These are phyloP conservation scores for Lasiodiplodia citricola DNA, from an alignment of 2,329 filamentous ascomycete genomes.

Conservation along the genomic window DNA sequence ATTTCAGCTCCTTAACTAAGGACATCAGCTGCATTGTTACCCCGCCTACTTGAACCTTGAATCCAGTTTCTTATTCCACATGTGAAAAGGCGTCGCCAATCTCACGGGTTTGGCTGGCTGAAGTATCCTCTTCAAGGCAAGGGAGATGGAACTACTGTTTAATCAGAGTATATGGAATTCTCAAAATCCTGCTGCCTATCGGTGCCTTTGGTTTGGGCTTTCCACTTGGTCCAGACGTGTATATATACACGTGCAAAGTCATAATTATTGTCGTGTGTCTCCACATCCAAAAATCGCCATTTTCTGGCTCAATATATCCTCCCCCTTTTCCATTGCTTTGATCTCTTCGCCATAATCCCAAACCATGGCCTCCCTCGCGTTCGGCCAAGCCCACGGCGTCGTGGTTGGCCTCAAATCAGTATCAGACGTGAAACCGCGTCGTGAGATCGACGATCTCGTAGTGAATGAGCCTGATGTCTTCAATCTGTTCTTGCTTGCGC, in stretches of 20 bases:
- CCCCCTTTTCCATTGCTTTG: not conserved
- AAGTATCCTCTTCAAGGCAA: not conserved
- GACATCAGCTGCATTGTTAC: not conserved
- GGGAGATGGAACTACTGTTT: not conserved
- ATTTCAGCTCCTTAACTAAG: not conserved
- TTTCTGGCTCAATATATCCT: no score
- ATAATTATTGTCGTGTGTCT: no score
- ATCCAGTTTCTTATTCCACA: not conserved
- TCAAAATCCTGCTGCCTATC: not conserved
- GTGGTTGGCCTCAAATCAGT: not conserved
- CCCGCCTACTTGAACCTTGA: not conserved
- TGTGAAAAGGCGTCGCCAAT: not conserved
- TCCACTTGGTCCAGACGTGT: not conserved
- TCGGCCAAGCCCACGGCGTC: not conserved
- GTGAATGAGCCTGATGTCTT: not conserved
- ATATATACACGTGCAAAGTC: not conserved
- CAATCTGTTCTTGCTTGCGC: not conserved
- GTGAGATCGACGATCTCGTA: not conserved
- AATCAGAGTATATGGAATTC: not conserved
- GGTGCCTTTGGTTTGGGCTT: not conserved
- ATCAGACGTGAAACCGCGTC: not conserved
- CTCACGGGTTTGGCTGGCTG: not conserved
- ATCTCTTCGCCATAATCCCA: not conserved
- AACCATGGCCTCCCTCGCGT: not conserved
- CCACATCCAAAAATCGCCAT: no score